Evolutionary conservation across 192 early-diverging fungal species (phyloP).

Genomic region (Coemansia sp.): DNA sequence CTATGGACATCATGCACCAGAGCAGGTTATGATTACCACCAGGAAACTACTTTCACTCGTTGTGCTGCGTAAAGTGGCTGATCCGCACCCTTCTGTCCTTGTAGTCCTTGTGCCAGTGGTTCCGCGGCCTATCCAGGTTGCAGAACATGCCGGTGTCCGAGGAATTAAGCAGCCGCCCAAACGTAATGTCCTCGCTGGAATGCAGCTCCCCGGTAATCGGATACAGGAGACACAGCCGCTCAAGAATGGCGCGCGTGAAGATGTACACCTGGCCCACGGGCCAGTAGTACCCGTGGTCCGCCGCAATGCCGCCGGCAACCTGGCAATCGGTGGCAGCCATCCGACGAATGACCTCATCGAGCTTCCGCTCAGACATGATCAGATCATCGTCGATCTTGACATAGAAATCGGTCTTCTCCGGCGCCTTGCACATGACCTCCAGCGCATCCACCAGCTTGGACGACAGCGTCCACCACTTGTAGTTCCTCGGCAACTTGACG

Average conservation of each 20-base stretch:
- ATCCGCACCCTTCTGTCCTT: slow-evolving; percentile 3
- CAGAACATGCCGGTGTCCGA: background rate
- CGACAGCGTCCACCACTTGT: background rate
- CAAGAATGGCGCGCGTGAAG: slow-evolving; percentile 2
- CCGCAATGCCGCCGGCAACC: background rate
- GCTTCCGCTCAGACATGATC: background rate
- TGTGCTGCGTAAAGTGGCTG: background rate
- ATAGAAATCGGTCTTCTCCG: slow-evolving; percentile 6
- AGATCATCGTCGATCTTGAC: slow-evolving; percentile 8
- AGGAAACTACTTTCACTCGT: background rate
- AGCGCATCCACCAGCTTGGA: slow-evolving; percentile 2
- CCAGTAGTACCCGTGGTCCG: slow-evolving; percentile 8
- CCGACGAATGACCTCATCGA: background rate
- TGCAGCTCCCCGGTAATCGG: background rate
- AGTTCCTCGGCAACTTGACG: slow-evolving; percentile 2
- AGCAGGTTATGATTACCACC: no score
- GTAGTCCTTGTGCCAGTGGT: slow-evolving; percentile 11
- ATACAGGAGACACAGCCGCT: background rate
- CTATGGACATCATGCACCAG: no score
- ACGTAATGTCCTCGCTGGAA: background rate
- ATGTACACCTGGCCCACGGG: slow-evolving; percentile 7
- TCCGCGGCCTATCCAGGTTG: background rate
- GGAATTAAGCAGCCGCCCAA: slow-evolving; percentile 1
- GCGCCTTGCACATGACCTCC: background rate
- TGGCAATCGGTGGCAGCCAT: slow-evolving; percentile 8